These are phyloP conservation scores for Ramularia endophylla DNA, from an alignment of 2,329 filamentous ascomycete species.

Conservation along the genomic window DNA sequence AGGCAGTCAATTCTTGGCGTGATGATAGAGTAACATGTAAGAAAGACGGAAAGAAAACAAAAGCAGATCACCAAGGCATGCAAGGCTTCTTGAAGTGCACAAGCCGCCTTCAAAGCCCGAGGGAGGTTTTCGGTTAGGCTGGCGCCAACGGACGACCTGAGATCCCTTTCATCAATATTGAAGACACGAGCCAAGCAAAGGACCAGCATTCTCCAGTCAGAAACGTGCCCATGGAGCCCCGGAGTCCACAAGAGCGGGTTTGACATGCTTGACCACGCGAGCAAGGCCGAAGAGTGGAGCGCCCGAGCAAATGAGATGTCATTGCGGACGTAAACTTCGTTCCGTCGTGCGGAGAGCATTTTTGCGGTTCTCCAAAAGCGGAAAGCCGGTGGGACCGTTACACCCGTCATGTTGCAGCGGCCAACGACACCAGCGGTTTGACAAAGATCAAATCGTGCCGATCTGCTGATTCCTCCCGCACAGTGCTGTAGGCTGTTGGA, in stretches of 20 bases:
- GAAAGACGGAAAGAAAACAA: conserved; percentile 2
- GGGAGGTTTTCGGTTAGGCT: background rate
- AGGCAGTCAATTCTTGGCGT: background rate
- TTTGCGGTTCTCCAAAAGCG: too few relatives aligned
- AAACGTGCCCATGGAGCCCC: too few relatives aligned
- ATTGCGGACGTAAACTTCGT: background rate
- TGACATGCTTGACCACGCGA: too few relatives aligned
- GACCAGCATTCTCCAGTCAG: conserved; percentile 4
- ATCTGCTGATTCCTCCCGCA: too few relatives aligned
- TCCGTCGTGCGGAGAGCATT: background rate
- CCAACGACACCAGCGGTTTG: conserved; percentile 1
- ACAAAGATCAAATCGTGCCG: too few relatives aligned
- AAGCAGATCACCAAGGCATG: background rate
- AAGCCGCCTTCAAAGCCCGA: too few relatives aligned
- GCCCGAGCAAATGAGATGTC: conserved; percentile 8
- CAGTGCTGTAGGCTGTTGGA: too few relatives aligned
- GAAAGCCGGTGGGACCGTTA: too few relatives aligned
- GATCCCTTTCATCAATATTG: conserved; percentile 8
- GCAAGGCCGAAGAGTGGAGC: background rate
- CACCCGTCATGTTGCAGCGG: background rate
- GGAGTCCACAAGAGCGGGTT: too few relatives aligned
- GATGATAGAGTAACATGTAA: background rate
- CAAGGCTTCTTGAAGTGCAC: conserved; percentile 1
- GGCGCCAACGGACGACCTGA: conserved; percentile 6
- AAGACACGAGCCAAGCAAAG: background rate